Base-by-base conservation (phyloP, 2,329 filamentous ascomycete genomes). In the Aspergillus calidoustus region DNA sequence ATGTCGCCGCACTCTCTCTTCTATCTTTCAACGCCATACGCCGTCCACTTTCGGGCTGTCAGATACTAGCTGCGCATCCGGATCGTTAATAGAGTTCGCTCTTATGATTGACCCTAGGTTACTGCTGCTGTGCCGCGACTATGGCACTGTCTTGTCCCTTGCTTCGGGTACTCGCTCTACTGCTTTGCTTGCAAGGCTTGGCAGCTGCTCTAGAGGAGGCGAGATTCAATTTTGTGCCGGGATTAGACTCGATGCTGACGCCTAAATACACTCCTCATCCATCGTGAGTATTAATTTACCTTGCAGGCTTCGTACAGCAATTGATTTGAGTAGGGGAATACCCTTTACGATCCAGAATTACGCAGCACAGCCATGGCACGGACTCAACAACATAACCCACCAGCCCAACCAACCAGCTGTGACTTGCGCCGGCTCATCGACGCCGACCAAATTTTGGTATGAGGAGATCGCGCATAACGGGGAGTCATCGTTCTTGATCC, bases 391-490 rank as follows among this genome's bases (percentile, higher is more conserved):
- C 13, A 44, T 61, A 19, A 60, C 63, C 31, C 62, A 69, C 38
- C 22, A 51, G 22, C 41, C 51, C 8, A 17, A 60, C 28, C 28
- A 28, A 22, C 44, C 54, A 43, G 30, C 41, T 8, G 25, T 51
- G 13, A 23, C 28, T 9, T 65, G 66, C 47, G n/a, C 58, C 17
- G 43, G 58, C 30, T 51, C 59, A 17, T 49, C 38, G 5, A 25
- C 59, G 15, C 55, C 66, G 2, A 59, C 66, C 3, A 62, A 63
- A 3, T 71, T 69, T 54, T 72, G 72, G 72, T 73, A 73, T 51
- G 71, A 72, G 34, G 60, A 64, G n/a, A 71, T 73, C 46, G 62
- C 62, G 19, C 72, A 74, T 44, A 66, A 73, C 54, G 72, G 69
- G 5, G 53, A 72, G 43, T 72, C 72, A 1, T 73, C 72, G 1